Conservation (phyloP, 176 grass and related monocot genomes). For the Carex myosuroides region DNA sequence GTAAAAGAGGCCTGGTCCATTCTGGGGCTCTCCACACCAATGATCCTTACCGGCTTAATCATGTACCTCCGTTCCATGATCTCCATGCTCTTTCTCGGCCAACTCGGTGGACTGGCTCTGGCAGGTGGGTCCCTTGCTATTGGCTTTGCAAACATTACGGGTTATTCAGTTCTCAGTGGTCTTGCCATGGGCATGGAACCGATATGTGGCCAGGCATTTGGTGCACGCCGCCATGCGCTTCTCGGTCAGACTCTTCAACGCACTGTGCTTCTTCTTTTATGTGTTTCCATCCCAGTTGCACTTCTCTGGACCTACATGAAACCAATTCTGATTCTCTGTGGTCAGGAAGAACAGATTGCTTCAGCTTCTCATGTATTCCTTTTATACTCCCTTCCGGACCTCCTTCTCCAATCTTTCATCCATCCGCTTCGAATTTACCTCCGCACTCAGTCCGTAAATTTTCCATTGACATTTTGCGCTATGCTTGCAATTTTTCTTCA, state of each 20-base stretch:
- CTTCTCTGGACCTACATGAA: slow-evolving; percentile 73
- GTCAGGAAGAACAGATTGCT: slow-evolving; percentile 63
- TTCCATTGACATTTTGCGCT: slow-evolving; percentile 68
- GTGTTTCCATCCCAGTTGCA: slow-evolving; percentile 47
- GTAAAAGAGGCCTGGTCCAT: slow-evolving; percentile 25
- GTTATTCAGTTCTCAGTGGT: slow-evolving; percentile 83
- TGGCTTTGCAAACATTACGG: slow-evolving; percentile 92
- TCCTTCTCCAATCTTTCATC: slow-evolving; percentile 81
- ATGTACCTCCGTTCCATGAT: slow-evolving; percentile 83
- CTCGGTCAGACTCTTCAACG: slow-evolving; percentile 72
- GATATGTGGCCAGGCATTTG: slow-evolving; percentile 88
- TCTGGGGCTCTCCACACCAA: slow-evolving; percentile 51
- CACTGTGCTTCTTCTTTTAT: slow-evolving; percentile 64
- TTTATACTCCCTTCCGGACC: slow-evolving; percentile 68
- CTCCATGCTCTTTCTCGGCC: slow-evolving; percentile 94
- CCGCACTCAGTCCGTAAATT: slow-evolving; percentile 69
- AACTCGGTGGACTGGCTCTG: slow-evolving; percentile 66
- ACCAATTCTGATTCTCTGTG: slow-evolving; percentile 60
- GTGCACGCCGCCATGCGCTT: slow-evolving; percentile 49
- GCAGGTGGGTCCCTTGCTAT: slow-evolving; percentile 90
- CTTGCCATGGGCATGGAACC: slow-evolving; percentile 94
- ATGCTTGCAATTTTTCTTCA: slow-evolving; percentile 50
- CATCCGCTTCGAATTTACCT: slow-evolving; percentile 96
- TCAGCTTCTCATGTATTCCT: slow-evolving; percentile 59
- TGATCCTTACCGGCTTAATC: slow-evolving; percentile 80